Evolutionary conservation across 2,329 filamentous ascomycete genomes (phyloP), one percentile per base, ranked within the genome.

Genomic region (Colletotrichum sp.): DNA sequence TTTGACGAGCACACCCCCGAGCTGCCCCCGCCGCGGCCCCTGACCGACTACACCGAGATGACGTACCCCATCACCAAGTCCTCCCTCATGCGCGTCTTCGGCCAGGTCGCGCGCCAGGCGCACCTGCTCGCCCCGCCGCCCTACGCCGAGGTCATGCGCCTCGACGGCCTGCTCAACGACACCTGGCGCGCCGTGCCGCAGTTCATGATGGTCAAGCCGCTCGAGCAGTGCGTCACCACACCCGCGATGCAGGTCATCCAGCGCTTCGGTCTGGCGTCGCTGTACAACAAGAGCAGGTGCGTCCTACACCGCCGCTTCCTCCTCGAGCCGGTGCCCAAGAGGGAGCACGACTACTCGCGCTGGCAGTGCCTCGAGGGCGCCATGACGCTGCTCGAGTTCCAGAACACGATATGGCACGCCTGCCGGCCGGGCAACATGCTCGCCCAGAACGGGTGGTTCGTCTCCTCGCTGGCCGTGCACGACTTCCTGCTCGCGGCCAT

Each of bases 401-500:
- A 92, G 79, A 78, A 84, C 39, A 81, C 82, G 34, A 87, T 91
- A 59, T 87, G 87, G 81, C 83, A 89, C 66, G 88, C 87, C 2
- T 87, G 85, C 4, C 87, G 88, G 72, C 90, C 91, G 0, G 91
- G 91, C 2, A 89, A 89, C 8, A 84, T 90, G 30, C 82, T 93
- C 16, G 84, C 86, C 76, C 84, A 86, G 34, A 87, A 89, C 49
- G 86, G 87, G 7, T 92, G 91, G 89, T 92, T 92, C 78, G 81
- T 92, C 24, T 89, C 88, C 5, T 90, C 89, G 1, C 83, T 93
- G 6, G 88, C 89, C 13, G 87, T 91, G 68, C 90, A 92, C 67
- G 92, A 93, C 80, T 93, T 91, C 67, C 83, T 93, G 68, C 86
- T 93, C 4, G 91, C 91, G 1, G 88, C 90, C 71, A 91, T 92